Conservation (phyloP, 2,329 filamentous ascomycete genomes). For the Trichoderma lentiforme region DNA sequence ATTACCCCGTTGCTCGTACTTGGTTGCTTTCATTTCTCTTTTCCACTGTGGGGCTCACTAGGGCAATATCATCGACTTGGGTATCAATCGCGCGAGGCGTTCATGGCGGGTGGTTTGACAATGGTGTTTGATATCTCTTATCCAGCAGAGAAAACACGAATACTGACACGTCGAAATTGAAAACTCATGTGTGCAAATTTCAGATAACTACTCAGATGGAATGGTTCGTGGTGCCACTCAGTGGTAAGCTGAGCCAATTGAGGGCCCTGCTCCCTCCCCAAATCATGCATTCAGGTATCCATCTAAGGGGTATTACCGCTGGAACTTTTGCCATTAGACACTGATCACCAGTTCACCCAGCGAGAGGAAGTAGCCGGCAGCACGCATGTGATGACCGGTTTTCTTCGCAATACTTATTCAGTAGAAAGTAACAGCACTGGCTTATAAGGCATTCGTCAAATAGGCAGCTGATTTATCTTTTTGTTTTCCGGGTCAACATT, state of each 20-base stretch:
- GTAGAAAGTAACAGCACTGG: neutral
- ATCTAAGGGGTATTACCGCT: neutral
- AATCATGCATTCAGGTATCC: neutral
- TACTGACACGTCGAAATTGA: neutral
- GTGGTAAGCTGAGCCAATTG: neutral
- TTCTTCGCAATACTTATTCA: neutral
- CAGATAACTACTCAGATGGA: neutral
- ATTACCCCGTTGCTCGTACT: neutral
- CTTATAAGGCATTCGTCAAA: neutral
- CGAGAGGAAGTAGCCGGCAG: neutral
- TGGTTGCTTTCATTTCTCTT: neutral
- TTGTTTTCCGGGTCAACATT: neutral
- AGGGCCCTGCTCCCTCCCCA: neutral
- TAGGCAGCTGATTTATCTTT: neutral
- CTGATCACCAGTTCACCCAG: neutral
- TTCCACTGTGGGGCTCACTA: neutral
- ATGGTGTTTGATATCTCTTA: neutral
- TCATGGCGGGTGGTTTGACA: neutral
- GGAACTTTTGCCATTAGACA: neutral
- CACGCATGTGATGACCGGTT: neutral
- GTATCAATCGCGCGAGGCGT: neutral
- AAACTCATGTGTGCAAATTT: neutral
- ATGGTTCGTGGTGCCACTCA: neutral
- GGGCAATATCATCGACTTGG: neutral
- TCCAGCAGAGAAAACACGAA: neutral